These are phyloP conservation scores for Colletotrichum chlorophyti DNA, from an alignment of 2,329 filamentous ascomycete genomes.

Conservation along the genomic window DNA sequence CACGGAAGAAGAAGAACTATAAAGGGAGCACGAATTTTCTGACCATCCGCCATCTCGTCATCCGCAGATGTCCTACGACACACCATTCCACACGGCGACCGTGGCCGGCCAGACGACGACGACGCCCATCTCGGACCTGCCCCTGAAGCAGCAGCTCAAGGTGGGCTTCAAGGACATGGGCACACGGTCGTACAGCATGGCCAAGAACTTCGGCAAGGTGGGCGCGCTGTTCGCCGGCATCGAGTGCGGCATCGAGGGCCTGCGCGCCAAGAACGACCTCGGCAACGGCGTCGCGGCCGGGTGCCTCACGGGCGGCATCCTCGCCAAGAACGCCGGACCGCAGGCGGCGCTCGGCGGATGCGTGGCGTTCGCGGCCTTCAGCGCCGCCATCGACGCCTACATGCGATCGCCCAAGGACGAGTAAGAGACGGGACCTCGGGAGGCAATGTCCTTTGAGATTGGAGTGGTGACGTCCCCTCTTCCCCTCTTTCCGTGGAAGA, in stretches of 20 bases:
- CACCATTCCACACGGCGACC: slow-evolving; percentile 69
- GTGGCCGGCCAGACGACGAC: slow-evolving; percentile 43
- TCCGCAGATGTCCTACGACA: slow-evolving; percentile 99
- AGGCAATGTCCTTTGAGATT: not conserved
- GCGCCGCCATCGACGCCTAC: slow-evolving; percentile 88
- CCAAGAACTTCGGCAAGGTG: slow-evolving; percentile 94
- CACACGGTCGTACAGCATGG: slow-evolving; percentile 77
- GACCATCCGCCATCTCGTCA: not conserved
- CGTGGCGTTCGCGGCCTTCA: slow-evolving; percentile 92
- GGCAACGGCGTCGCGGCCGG: slow-evolving; percentile 87
- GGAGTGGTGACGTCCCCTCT: not conserved
- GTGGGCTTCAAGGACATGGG: slow-evolving; percentile 96
- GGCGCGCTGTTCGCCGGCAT: slow-evolving; percentile 91
- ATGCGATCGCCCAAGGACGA: slow-evolving; percentile 80
- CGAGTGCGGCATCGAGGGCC: slow-evolving; percentile 93
- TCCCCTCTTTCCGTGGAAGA: not conserved
- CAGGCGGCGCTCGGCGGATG: slow-evolving; percentile 89
- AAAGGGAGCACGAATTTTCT: too few species aligned
- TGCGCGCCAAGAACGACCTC: slow-evolving; percentile 92
- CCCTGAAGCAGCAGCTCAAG: slow-evolving; percentile 82
- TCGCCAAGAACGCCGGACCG: slow-evolving; percentile 87
- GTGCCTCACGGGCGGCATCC: slow-evolving; percentile 87
- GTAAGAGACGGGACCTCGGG: slow-evolving; percentile 31
- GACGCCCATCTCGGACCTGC: slow-evolving; percentile 65
- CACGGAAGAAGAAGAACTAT: too few species aligned